Percentiles rank a stretch among this genome's conserved stretches.
Conservation (phyloP, 2,329 filamentous ascomycete genomes). For the Mycosphaerella sp. region DNA sequence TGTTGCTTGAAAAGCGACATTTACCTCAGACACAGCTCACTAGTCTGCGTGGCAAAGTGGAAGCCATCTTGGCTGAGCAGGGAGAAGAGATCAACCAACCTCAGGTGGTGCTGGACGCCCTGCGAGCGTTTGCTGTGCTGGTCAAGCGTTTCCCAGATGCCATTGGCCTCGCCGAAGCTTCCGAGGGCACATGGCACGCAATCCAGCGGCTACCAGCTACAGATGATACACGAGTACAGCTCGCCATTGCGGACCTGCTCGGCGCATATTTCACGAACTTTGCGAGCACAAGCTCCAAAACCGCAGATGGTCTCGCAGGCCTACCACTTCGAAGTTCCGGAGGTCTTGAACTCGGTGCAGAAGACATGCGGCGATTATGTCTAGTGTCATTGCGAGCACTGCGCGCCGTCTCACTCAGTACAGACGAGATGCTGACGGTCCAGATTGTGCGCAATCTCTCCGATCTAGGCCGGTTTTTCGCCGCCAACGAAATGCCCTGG, state of each 20-base stretch:
- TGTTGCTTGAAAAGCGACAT: conserved; percentile 67
- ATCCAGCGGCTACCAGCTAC: conserved; percentile 66
- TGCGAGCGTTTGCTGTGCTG: conserved; percentile 64
- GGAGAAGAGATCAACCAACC: conserved; percentile 55
- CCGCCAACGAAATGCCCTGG: conserved; percentile 51
- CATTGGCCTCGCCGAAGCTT: conserved; percentile 54
- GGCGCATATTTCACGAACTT: conserved; percentile 76
- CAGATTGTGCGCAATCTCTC: conserved; percentile 76
- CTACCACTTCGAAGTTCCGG: conserved; percentile 63
- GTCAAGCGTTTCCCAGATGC: conserved; percentile 57
- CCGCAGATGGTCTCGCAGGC: conserved; percentile 45
- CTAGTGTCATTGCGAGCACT: conserved; percentile 55
- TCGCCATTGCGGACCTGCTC: conserved; percentile 66
- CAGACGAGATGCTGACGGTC: conserved; percentile 65
- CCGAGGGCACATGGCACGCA: conserved; percentile 63
- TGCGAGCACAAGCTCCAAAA: conserved; percentile 54
- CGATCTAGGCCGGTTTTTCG: conserved; percentile 66
- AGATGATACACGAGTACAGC: conserved; percentile 66
- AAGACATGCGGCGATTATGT: conserved; percentile 57
- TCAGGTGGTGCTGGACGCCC: conserved; percentile 67
- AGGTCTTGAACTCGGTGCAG: conserved; percentile 61
- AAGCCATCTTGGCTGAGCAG: conserved; percentile 46
- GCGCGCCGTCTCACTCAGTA: conserved; percentile 52
- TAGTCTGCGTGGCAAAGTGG: conserved; percentile 49
- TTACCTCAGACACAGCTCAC: conserved; percentile 63